Evolutionary conservation across 2,329 filamentous ascomycete species (phyloP), one percentile per base, ranked within the genome.

Genomic region (Aspergillus sp.): DNA sequence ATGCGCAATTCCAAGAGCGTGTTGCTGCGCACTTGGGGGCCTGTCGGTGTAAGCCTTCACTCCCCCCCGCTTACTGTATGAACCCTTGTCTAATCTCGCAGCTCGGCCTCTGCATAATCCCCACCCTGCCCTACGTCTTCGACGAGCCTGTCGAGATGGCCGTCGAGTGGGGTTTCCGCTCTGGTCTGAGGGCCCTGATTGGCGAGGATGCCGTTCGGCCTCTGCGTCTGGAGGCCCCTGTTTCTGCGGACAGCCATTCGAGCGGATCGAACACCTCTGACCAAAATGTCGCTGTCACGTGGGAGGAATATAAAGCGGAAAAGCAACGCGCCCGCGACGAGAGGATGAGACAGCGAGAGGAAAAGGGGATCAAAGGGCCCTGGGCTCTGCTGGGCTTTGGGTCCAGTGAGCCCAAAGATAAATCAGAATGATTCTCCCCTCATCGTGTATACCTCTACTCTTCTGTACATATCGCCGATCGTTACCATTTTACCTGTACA

Each of bases 81-180:
- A 17, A 11, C 32, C 32, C 10, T 27, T 24, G 34, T 13, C 46
- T 52, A 37, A 57, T 25, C 8, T 12, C 17, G 37, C 44, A 77
- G 72, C 67, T 80, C 33, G 76, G 76, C 49, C 64, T 86, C 20
- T 64, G 78, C 0, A 69, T 85, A 6, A 86, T 95, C 6, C 89
- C 88, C 1, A 82, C 88, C 57, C 60, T 95, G 36, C 89, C 88
- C 0, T 78, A 72, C 37, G 63, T 94, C 34, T 95, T 95, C 48
- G 88, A 98, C 52, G 74, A 93, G 57, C 89, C 91, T 1, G 86
- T 98, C 5, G 91, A 96, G 63, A 74, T 86, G 41, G 86, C 83
- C 0, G 85, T 94, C 0, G 88, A 96, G 53, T 95, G 81, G 81
- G 58, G 73, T 2, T 96, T 96, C 65, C 83, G 93, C 50, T 83